Evolutionary conservation across 768 basidiomycete species (phyloP).

Genomic region (Panus rudis): DNA sequence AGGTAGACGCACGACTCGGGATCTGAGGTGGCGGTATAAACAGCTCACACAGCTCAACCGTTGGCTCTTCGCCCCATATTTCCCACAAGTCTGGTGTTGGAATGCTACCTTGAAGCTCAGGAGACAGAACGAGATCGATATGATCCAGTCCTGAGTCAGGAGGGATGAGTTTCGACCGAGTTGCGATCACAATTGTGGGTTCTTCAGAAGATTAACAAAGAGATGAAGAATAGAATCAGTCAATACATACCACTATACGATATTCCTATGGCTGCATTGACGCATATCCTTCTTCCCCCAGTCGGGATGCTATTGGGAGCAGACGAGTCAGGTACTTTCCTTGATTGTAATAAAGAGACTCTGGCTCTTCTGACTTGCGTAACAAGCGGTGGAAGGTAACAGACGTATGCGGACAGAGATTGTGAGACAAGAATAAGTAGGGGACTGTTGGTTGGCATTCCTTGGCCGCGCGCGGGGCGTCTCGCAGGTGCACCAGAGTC

Average conservation of each 20-base stretch:
- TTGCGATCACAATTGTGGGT: slow-evolving; percentile 52
- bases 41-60: slow-evolving; percentile 53
- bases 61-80: slow-evolving; percentile 50
- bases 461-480: slow-evolving; percentile 53
- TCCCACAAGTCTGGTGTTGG: slow-evolving; percentile 36
- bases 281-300: slow-evolving; percentile 41
- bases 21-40: no score
- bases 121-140: slow-evolving; percentile 36
- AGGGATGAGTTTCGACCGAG: slow-evolving; percentile 49
- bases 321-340: slow-evolving; percentile 26
- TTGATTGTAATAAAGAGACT: slow-evolving; percentile 40
- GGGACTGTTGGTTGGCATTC: slow-evolving; percentile 43
- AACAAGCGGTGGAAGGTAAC: slow-evolving; percentile 42
- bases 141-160: slow-evolving; percentile 26
- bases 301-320: slow-evolving; percentile 13
- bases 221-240: slow-evolving; percentile 4
- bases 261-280: slow-evolving; percentile 52
- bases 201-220: slow-evolving; percentile 30
- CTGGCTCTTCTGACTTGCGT: slow-evolving; percentile 39
- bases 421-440: slow-evolving; percentile 61
- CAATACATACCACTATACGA: slow-evolving; percentile 45
- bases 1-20: no score
- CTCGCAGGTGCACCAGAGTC: slow-evolving; percentile 41
- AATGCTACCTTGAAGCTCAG: no score
- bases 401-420: slow-evolving; percentile 48